Conservation (phyloP, 352 stramenopile species). For the Pythium brassicae region DNA sequence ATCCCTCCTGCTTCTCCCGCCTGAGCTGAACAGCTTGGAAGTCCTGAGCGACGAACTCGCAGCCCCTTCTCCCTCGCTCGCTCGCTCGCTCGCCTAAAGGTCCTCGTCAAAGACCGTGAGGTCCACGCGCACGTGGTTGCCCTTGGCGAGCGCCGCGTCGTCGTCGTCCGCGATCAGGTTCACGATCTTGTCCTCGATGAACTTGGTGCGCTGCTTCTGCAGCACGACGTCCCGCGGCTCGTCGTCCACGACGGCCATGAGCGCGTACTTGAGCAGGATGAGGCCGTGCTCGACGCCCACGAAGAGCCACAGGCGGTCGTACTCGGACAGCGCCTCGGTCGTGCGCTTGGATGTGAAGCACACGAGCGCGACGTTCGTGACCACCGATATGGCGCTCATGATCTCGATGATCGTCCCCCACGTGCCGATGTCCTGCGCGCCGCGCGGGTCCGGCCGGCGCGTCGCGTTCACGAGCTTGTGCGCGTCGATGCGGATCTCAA, state of each 20-base stretch:
- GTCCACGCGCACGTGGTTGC: slow-evolving; percentile 76
- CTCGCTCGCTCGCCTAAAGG: too few species aligned
- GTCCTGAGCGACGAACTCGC: too few species aligned
- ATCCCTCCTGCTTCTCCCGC: too few species aligned
- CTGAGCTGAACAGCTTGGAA: too few species aligned
- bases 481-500: slow-evolving; percentile 90
- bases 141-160: slow-evolving; percentile 54
- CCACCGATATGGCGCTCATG: slow-evolving; percentile 84
- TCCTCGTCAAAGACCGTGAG: slow-evolving; percentile 79
- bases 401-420: slow-evolving; percentile 90
- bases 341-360: slow-evolving; percentile 84
- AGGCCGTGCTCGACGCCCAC: slow-evolving; percentile 60
- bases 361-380: slow-evolving; percentile 93
- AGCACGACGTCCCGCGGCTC: slow-evolving; percentile 59
- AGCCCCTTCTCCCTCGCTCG: too few species aligned
- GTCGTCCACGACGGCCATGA: slow-evolving; percentile 66
- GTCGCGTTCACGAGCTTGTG: slow-evolving; percentile 79
- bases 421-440: slow-evolving; percentile 87
- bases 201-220: slow-evolving; percentile 66
- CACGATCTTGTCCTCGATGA: slow-evolving; percentile 74
- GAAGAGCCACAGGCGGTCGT: slow-evolving; percentile 58
- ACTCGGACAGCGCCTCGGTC: slow-evolving; percentile 35
- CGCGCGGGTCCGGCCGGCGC: slow-evolving; percentile 66
- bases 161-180: slow-evolving; percentile 72
- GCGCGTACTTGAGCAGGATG: slow-evolving; percentile 64